Conservation (phyloP, 805 yeast species). For the Metahyphopichia silvanorum region DNA sequence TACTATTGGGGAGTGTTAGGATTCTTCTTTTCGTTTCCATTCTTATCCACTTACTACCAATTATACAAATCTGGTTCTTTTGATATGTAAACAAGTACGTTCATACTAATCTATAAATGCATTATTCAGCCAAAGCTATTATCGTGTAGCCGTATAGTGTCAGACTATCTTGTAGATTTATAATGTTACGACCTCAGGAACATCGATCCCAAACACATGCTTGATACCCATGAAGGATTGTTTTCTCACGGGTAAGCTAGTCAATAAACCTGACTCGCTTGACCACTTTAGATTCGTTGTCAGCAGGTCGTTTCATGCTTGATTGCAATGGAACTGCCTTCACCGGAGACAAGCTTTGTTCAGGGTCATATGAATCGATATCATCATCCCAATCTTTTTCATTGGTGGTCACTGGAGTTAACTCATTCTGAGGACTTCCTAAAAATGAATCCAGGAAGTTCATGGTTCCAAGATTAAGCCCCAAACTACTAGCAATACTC, state of each 20-base stretch:
- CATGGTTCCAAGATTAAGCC: slow-evolving; percentile 17
- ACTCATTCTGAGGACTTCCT: slow-evolving; percentile 13
- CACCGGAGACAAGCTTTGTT: slow-evolving; percentile 3
- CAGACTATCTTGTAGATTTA: too few relatives aligned
- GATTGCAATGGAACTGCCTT: slow-evolving; percentile 9
- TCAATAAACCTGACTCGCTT: slow-evolving; percentile 34
- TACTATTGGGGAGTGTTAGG: slow-evolving; percentile 78
- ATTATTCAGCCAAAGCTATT: too few relatives aligned
- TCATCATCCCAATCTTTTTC: slow-evolving; percentile 11
- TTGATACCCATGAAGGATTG: too few relatives aligned
- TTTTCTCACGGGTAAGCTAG: background rate
- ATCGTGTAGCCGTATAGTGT: too few relatives aligned
- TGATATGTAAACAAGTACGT: slow-evolving; percentile 9
- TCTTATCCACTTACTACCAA: slow-evolving; percentile 75
- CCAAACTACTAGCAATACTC: slow-evolving; percentile 17
- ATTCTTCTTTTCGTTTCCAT: slow-evolving; percentile 55
- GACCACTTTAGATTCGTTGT: slow-evolving; percentile 10
- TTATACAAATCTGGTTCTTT: slow-evolving; percentile 78
- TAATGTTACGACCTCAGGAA: too few relatives aligned
- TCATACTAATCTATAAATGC: too few relatives aligned
- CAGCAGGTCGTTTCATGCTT: slow-evolving; percentile 20
- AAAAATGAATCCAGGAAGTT: slow-evolving; percentile 12
- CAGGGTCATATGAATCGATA: slow-evolving; percentile 21
- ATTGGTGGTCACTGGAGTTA: slow-evolving; percentile 4
- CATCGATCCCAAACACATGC: too few relatives aligned